Percentiles rank a stretch among this genome's conserved stretches.
Evolutionary conservation across 306 rosid genomes (phyloP).

Genomic region (Benincasa hispida): DNA sequence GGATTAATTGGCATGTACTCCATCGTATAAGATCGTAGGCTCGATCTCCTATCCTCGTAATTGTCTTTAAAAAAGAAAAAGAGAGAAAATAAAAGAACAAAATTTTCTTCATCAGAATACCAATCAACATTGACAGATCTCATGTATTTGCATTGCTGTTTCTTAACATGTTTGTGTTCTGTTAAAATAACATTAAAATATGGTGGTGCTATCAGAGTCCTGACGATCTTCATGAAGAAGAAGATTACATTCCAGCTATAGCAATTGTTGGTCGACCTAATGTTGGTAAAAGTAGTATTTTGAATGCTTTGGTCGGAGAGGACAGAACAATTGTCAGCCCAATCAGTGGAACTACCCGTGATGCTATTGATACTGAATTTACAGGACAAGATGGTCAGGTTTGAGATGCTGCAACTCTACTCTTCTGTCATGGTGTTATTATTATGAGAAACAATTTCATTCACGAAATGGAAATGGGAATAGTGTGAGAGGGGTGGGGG

Average conservation of each 20-base stretch:
- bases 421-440: not conserved
- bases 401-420: constrained; percentile 17
- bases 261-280: constrained; percentile 98
- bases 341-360: constrained; percentile 98
- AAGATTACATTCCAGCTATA: constrained; percentile 78
- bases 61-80: no score
- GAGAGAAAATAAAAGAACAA: not conserved
- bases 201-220: constrained; percentile 25
- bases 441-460: not conserved
- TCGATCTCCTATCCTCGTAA: no score
- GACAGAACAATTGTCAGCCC: constrained; percentile 98
- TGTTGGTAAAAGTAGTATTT: constrained; percentile 98
- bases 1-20: no score
- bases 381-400: constrained; percentile 89
- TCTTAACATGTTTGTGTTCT: not conserved
- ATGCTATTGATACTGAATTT: constrained; percentile 94
- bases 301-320: constrained; percentile 89
- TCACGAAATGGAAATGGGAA: not conserved
- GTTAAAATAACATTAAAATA: not conserved
- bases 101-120: not conserved
- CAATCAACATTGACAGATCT: not conserved
- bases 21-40: no score
- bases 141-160: not conserved
- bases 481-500: no score
- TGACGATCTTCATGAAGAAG: constrained; percentile 32